phyloP scores from a whole-genome alignment of 1,284 basidiomycete genomes.

The Cystobasidium pallidum region DNA sequence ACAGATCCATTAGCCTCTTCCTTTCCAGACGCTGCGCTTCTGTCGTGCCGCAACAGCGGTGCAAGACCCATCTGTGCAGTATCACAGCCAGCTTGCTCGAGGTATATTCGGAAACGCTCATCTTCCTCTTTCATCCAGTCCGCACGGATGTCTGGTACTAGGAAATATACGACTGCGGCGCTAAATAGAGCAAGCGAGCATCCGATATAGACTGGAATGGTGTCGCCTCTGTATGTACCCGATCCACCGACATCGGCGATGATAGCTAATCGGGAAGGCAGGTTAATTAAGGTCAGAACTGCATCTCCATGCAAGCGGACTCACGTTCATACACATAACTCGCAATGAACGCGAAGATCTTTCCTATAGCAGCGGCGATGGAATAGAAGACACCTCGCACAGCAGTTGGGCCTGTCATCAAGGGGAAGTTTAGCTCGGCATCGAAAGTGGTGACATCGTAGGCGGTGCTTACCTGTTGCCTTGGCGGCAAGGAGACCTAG shows the following conservation, averaged over 20 bases:
- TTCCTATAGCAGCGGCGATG: conserved; percentile 84
- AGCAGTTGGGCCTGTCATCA: conserved; percentile 72
- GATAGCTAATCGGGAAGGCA: conserved; percentile 20
- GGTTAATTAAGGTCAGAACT: not conserved
- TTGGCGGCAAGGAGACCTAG: conserved; percentile 60
- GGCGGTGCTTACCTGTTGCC: conserved; percentile 7
- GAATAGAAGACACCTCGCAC: conserved; percentile 85
- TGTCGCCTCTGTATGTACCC: conserved; percentile 55
- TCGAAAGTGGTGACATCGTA: not conserved
- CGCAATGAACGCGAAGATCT: conserved; percentile 56
- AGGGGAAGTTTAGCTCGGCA: not conserved
- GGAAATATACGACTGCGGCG: conserved; percentile 71
- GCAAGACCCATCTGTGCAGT: conserved; percentile 68
- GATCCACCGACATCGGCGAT: conserved; percentile 48
- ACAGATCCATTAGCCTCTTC: conserved; percentile 4
- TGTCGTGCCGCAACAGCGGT: conserved; percentile 36
- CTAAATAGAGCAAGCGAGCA: conserved; percentile 74
- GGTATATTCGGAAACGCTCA: conserved; percentile 74
- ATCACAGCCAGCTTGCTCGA: conserved; percentile 75
- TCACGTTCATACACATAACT: conserved; percentile 41
- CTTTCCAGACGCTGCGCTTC: conserved; percentile 22
- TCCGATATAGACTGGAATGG: conserved; percentile 56
- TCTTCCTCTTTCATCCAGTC: conserved; percentile 65
- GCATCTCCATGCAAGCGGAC: not conserved
- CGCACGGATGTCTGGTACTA: conserved; percentile 69